phyloP scores from a whole-genome alignment of 495 filamentous ascomycete genomes.

The Aspergillus heteromorphus region DNA sequence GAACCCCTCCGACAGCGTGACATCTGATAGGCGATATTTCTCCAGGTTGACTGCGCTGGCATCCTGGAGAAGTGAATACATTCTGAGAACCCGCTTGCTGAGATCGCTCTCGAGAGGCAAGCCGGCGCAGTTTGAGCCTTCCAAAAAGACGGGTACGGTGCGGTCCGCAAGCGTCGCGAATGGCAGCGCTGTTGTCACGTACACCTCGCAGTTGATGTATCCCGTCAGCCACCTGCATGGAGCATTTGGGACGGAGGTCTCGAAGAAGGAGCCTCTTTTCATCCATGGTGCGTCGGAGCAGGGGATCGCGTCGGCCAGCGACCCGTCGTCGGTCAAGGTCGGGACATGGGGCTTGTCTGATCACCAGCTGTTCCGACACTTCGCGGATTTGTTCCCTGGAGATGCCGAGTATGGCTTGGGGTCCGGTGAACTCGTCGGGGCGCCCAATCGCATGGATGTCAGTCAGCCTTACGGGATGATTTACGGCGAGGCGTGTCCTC shows the following conservation, averaged over 20 bases:
- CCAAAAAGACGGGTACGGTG: slow-evolving; percentile 42
- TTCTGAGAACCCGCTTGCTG: slow-evolving; percentile 76
- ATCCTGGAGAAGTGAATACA: slow-evolving; percentile 91
- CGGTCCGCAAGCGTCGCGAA: slow-evolving; percentile 45
- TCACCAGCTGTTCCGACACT: slow-evolving; percentile 65
- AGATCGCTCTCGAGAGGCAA: slow-evolving; percentile 76
- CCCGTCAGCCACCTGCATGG: slow-evolving; percentile 73
- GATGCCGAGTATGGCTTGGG: slow-evolving; percentile 73
- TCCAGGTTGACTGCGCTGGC: slow-evolving; percentile 70
- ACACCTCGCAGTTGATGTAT: slow-evolving; percentile 71
- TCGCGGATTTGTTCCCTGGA: slow-evolving; percentile 68
- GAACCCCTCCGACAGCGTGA: slow-evolving; percentile 43
- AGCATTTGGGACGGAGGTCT: slow-evolving; percentile 53
- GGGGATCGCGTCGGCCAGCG: slow-evolving; percentile 66
- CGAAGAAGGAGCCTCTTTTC: slow-evolving; percentile 67
- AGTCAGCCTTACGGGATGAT: slow-evolving; percentile 80
- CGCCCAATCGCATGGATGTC: slow-evolving; percentile 83
- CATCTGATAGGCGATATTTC: slow-evolving; percentile 68
- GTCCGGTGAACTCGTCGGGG: slow-evolving; percentile 64
- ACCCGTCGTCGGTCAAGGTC: slow-evolving; percentile 70
- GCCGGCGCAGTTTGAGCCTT: slow-evolving; percentile 52
- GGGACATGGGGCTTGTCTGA: slow-evolving; percentile 80
- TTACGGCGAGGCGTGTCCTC: slow-evolving; percentile 78
- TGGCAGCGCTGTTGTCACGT: slow-evolving; percentile 62
- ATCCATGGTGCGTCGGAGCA: slow-evolving; percentile 77